Conservation (phyloP, 805 yeast species). For the Starmerella asiatica region DNA sequence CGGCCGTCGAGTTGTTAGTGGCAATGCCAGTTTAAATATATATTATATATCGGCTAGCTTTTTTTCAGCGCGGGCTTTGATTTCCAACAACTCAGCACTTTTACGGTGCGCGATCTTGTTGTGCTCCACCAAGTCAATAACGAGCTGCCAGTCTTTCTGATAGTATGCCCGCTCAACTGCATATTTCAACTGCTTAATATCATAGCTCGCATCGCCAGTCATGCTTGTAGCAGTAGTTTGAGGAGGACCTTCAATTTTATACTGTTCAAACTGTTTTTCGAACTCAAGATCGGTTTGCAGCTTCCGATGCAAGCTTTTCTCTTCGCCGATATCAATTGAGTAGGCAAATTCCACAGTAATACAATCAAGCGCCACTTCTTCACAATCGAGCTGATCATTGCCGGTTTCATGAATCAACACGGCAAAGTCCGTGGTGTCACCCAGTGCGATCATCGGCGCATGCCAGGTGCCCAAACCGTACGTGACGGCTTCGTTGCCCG, state of each 20-base stretch:
- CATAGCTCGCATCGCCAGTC: constrained; percentile 12
- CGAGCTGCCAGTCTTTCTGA: constrained; percentile 37
- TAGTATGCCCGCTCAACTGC: constrained; percentile 55
- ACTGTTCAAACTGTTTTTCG: constrained; percentile 38
- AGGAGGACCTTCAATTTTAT: constrained; percentile 42
- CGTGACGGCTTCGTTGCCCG: constrained; percentile 79
- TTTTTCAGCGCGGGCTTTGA: constrained; percentile 27
- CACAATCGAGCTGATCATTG: constrained; percentile 63
- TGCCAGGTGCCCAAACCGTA: constrained; percentile 84
- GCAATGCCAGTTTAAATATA: not conserved
- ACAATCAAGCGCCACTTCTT: constrained; percentile 60
- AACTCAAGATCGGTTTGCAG: constrained; percentile 60
- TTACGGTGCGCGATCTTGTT: constrained; percentile 30
- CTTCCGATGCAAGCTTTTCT: constrained; percentile 37
- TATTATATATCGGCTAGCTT: not conserved
- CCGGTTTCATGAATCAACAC: constrained; percentile 83
- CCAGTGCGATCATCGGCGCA: constrained; percentile 87
- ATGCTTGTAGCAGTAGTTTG: constrained; percentile 4
- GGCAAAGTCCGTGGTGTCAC: constrained; percentile 60
- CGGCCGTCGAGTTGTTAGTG: constrained; percentile 35
- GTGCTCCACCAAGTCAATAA: constrained; percentile 35
- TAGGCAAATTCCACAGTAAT: constrained; percentile 18
- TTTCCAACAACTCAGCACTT: constrained; percentile 31
- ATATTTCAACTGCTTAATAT: constrained; percentile 36
- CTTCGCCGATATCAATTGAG: constrained; percentile 12